Evolutionary conservation across 1,284 basidiomycete genomes (phyloP), one percentile per base, ranked within the genome.

Genomic region (Marasmius oreades): DNA sequence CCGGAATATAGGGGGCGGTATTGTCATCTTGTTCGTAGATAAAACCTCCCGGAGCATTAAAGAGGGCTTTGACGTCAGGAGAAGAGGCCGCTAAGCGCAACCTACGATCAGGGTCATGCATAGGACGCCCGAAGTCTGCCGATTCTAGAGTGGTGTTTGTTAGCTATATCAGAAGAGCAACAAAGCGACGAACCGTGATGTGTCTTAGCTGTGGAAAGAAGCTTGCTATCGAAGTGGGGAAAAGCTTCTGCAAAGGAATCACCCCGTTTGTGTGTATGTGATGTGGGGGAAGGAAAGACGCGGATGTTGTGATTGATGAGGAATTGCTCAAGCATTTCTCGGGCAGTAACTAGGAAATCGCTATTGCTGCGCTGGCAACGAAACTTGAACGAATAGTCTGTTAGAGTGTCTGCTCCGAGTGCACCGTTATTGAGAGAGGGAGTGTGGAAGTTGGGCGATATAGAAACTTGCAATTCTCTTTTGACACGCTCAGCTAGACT

Each of bases 201-300:
- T 47, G 85, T 83, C 62, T 81, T 78, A 33, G 87, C 84, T 20
- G 90, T 88, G 1, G 92, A 88, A 39, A 96, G 77, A 2, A 98
- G 85, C 73, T 96, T 97, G 73, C 92, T 95, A 69, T 97, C 93
- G 72, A 98, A 98, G 71, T 97, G 95, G 33, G 94, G 92, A 78
- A 98, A 95, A 1, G 95, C 92, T 66, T 96, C 93, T 23, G 94
- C 90, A 66, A 96, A 96, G 4, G 93, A 94, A 69, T 98, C 95
- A 26, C 89, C 89, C 46, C 93, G 81, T 71, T 90, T 90, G 68
- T 91, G 88, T 2, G 81, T 83, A 63, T 85, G 82, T 36, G 82
- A 80, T 16, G 85, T 88, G 14, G 85, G 82, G n/a, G 86, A 84
- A 22, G 86, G 85, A 67, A 86, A 90, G 59, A 90, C 82, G 63